These are phyloP conservation scores for Microcos paniculata DNA, from an alignment of 345 rosid species.

Conservation along the genomic window DNA sequence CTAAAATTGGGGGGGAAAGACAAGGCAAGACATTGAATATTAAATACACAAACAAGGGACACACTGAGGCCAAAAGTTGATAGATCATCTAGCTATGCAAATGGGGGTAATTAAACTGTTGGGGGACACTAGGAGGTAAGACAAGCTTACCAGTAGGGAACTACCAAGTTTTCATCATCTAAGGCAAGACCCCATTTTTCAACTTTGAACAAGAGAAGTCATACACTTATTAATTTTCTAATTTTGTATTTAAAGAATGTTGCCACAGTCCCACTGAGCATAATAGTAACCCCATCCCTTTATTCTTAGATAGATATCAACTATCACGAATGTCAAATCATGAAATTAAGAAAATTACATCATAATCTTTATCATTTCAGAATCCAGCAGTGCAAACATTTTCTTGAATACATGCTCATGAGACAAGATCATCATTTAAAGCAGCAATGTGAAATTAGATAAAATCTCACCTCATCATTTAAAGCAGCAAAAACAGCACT, in stretches of 20 bases:
- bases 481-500: slow-evolving; percentile 97
- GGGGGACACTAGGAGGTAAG: neutral
- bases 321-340: neutral
- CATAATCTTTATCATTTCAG: neutral
- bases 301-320: neutral
- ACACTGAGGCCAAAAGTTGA: no score
- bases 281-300: neutral
- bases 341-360: neutral
- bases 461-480: slow-evolving; percentile 82
- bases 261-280: neutral
- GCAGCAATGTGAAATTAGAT: slow-evolving; percentile 4
- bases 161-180: neutral
- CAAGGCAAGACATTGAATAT: neutral
- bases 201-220: neutral
- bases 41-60: no score
- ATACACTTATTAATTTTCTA: neutral
- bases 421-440: neutral
- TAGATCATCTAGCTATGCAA: neutral
- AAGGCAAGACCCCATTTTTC: neutral
- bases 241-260: neutral
- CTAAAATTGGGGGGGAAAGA: neutral
- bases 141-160: neutral
- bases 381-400: neutral
- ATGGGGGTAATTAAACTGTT: neutral
- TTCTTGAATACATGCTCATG: neutral